Evolutionary conservation across 2,329 filamentous ascomycete species (phyloP).

Genomic region (Tolypocladium paradoxum): DNA sequence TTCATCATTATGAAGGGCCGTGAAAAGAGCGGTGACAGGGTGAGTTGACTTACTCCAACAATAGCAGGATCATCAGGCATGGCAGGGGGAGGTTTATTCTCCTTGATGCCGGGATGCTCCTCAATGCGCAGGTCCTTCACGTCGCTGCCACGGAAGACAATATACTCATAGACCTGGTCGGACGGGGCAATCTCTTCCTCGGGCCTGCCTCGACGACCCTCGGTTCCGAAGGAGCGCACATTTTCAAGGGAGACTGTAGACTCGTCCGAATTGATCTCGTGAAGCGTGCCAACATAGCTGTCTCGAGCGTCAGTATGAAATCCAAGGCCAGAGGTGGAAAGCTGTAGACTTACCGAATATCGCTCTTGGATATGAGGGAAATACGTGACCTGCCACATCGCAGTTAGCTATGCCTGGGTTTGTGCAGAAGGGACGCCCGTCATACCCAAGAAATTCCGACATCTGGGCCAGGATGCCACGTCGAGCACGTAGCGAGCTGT

Average conservation of each 20-base stretch:
- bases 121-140: constrained; percentile 97
- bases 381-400: constrained; percentile 59
- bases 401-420: not conserved
- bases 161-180: constrained; percentile 92
- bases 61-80: constrained; percentile 95
- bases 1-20: constrained; percentile 63
- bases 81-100: constrained; percentile 62
- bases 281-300: constrained; percentile 90
- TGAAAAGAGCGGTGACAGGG: constrained; percentile 1
- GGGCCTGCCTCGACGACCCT: constrained; percentile 70
- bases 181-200: constrained; percentile 76
- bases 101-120: constrained; percentile 63
- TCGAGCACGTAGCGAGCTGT: constrained; percentile 29
- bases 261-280: constrained; percentile 96
- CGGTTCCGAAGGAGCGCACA: constrained; percentile 88
- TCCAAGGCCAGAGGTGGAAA: constrained; percentile 2
- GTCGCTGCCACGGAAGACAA: constrained; percentile 95
- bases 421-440: constrained; percentile 1
- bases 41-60: constrained; percentile 70
- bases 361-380: constrained; percentile 93
- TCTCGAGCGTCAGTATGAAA: constrained; percentile 20
- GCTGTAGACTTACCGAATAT: constrained; percentile 66
- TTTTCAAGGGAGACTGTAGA: constrained; percentile 96
- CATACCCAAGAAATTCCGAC: constrained; percentile 52
- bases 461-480: constrained; percentile 31